Evolutionary conservation across 768 basidiomycete genomes (phyloP).

Genomic region (Fomitopsis serialis): DNA sequence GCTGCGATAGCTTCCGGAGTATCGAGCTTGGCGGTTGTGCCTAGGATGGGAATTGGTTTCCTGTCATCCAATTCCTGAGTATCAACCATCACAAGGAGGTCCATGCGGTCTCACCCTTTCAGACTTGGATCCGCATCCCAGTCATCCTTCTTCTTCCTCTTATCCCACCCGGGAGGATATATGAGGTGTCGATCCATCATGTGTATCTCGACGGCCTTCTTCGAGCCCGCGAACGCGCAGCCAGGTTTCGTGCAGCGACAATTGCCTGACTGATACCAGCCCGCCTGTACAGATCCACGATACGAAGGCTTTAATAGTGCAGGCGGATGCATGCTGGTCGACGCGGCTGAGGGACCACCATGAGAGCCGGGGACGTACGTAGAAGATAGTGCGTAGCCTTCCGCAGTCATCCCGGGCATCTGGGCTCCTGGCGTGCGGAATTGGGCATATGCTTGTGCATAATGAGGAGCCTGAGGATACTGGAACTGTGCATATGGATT

Average conservation of each 20-base stretch:
- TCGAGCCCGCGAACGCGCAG: constrained; percentile 68
- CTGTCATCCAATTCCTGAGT: constrained; percentile 29
- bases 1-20: constrained; percentile 75
- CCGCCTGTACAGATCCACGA: constrained; percentile 8
- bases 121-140: constrained; percentile 85
- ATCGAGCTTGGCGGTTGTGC: constrained; percentile 72
- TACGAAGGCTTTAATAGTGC: background rate
- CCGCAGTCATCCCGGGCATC: constrained; percentile 18
- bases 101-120: constrained; percentile 51
- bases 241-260: constrained; percentile 52
- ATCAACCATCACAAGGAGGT: background rate
- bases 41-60: constrained; percentile 70
- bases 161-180: constrained; percentile 70
- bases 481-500: constrained; percentile 23
- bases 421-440: constrained; percentile 8
- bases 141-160: constrained; percentile 45
- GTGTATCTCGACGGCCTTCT: constrained; percentile 68
- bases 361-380: constrained; percentile 21
- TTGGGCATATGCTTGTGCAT: constrained; percentile 26
- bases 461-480: constrained; percentile 24
- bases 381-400: constrained; percentile 29
- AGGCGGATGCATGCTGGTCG: background rate
- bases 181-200: constrained; percentile 91
- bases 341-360: background rate
- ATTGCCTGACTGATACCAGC: constrained; percentile 64